These are phyloP conservation scores for Citrus mangshanensis DNA, from an alignment of 345 rosid species.

Conservation along the genomic window DNA sequence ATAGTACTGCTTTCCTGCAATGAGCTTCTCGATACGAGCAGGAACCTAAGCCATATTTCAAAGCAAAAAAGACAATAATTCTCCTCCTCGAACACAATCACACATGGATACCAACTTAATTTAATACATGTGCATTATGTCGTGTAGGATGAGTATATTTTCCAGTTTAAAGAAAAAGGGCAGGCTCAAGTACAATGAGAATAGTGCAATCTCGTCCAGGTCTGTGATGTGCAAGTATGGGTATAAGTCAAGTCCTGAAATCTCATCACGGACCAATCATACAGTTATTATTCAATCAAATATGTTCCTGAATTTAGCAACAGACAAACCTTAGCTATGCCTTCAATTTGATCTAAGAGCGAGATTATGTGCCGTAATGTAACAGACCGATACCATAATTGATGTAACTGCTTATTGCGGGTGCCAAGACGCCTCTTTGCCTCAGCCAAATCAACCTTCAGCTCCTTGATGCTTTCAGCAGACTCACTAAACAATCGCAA, in stretches of 20 bases:
- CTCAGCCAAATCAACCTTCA: slow-evolving; percentile 89
- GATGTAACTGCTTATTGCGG: slow-evolving; percentile 95
- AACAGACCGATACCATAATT: slow-evolving; percentile 98
- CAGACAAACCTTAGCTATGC: slow-evolving; percentile 87
- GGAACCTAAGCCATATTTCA: slow-evolving; percentile 62
- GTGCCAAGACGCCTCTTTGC: slow-evolving; percentile 81
- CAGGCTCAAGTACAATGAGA: not conserved
- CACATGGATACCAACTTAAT: not conserved
- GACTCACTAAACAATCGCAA: slow-evolving; percentile 95
- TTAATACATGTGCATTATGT: not conserved
- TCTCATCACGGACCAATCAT: not conserved
- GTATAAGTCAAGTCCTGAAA: not conserved
- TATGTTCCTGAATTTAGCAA: slow-evolving; percentile 3
- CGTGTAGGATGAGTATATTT: not conserved
- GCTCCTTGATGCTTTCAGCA: slow-evolving; percentile 59
- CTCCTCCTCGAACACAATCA: not conserved
- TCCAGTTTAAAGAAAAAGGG: not conserved
- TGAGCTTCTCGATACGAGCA: slow-evolving; percentile 82
- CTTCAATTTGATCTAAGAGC: slow-evolving; percentile 91
- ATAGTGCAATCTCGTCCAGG: not conserved
- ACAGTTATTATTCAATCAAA: slow-evolving; percentile 3
- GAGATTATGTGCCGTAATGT: slow-evolving; percentile 95
- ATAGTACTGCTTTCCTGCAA: slow-evolving; percentile 81
- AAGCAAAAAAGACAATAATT: slow-evolving; percentile 1
- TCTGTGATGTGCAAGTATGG: not conserved